Base-by-base conservation (phyloP, 495 filamentous ascomycete genomes). In the Aspergillus leporis region DNA sequence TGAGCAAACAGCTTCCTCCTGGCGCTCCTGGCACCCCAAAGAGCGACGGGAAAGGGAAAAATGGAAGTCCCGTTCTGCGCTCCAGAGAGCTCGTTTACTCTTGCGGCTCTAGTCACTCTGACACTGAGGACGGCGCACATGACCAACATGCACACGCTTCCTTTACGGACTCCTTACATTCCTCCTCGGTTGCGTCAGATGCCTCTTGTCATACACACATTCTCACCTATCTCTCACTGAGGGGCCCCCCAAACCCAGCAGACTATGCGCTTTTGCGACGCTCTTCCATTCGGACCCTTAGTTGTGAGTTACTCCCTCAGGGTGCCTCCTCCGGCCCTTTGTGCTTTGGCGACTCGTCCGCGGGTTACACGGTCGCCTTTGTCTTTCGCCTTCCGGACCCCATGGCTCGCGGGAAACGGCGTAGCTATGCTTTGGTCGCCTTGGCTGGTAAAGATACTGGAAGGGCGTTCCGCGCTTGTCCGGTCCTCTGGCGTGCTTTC, bases 281-380 rank as follows among this genome's bases (percentile, higher is more conserved):
- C 50, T 91, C 91, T 7, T 93, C 88, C 57, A 84, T 97, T 61
- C 89, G 92, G 55, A 92, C 93, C 0, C 80, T 97, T 19, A 93
- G 90, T 40, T 88, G 89, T 61, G 93, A 97, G 66, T 87, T 87
- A 4, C 84, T 96, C 1, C 93, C 93, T 4, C 88, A 87, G 16
- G 85, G 87, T 53, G 81, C 87, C 21, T 84, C 86, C 1, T 85
- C 86, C 16, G 92, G 93, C 0, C 90, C 90, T 12, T 81, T 97
- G 41, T 91, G 90, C 64, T 97, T 97, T 61, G 92, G 92, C 23
- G 92, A 96, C 63, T 81, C 87, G 4, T 74, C 82, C 0, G 85
- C 88, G 4, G 93, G 93, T 46, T 95, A 93, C 74, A 96, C 93
- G 3, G 93, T 93, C 12, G 93, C 93, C 57, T 96, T 90, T 70